Evolutionary conservation across 2,329 filamentous ascomycete species (phyloP), one percentile per base, ranked within the genome.

Genomic region (Pseudocercospora crystallina): DNA sequence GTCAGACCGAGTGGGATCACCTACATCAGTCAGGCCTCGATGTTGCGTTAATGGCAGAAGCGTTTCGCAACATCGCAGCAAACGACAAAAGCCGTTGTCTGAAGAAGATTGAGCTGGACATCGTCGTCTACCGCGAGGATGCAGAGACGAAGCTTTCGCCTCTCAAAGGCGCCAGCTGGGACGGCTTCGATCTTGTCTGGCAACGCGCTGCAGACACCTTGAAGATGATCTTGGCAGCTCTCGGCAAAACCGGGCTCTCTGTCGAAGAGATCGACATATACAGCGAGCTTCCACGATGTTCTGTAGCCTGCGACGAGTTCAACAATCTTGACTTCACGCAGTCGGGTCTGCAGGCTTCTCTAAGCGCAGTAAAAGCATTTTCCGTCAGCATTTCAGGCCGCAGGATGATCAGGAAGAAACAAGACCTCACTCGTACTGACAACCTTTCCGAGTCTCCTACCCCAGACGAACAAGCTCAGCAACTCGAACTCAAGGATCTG

Each of bases 211-310:
- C 43, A 11, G 35, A 43, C 33, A 40, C 30, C 17, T 17, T 50
- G 9, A 13, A 32, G 5, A 14, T 31, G 11, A 36, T 33, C 5
- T 8, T 47, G 1, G 10, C 11, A 14, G 44, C 41, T 9, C 12
- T 50, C 14, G 33, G 34, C 4, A 12, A 45, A 8, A 54, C 37
- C 13, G 10, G 8, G 14, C 5, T 47, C 4, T 33, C 33, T 5
- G 8, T 54, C 13, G 20, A 40, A 5, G 39, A 41, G 34, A 39
- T 54, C 12, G 47, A 51, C 34, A 30, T 33, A 0, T 49, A 35
- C 29, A 44, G 47, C 31, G 47, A 49, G 26, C 15, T 49, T 29
- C n/a, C 33, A 32, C 17, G 47, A 0, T 49, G 47, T 29, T 40
- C 47, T 3, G 47, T 49, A 1, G 39, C 40, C 17, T 35, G 47